These are phyloP conservation scores for Lizonia empirigonia DNA, from an alignment of 2,329 filamentous ascomycete species.

Conservation along the genomic window DNA sequence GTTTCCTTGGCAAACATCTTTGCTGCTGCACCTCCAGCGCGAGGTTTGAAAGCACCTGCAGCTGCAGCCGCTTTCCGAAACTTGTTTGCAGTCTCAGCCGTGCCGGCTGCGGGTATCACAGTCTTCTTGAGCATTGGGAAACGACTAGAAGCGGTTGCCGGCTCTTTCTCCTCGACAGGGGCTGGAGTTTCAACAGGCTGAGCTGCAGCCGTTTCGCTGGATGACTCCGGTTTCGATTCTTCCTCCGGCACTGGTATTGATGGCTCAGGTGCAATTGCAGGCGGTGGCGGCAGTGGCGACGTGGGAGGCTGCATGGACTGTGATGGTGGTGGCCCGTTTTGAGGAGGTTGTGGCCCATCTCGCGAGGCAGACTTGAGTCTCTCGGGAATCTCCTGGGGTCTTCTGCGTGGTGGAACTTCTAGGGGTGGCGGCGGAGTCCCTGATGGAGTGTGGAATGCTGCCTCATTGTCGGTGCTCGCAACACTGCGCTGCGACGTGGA, in stretches of 20 bases:
- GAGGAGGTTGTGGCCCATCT: constrained; percentile 13
- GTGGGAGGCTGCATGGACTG: constrained; percentile 32
- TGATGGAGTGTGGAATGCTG: constrained; percentile 33
- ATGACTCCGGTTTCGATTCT: constrained; percentile 24
- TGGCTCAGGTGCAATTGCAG: constrained; percentile 17
- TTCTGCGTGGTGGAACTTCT: constrained; percentile 31
- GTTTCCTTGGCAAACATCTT: constrained; percentile 67
- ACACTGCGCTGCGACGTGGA: constrained; percentile 34
- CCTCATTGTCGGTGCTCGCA: constrained; percentile 30
- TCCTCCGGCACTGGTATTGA: constrained; percentile 19
- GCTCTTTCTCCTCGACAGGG: constrained; percentile 52
- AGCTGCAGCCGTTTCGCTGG: constrained; percentile 12
- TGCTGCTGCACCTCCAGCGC: constrained; percentile 84
- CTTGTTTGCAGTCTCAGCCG: constrained; percentile 72
- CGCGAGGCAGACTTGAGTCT: constrained; percentile 29
- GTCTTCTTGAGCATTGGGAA: constrained; percentile 91
- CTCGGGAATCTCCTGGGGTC: constrained; percentile 39
- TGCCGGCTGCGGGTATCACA: constrained; percentile 55
- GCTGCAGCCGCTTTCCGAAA: constrained; percentile 78
- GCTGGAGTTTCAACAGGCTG: constrained; percentile 10
- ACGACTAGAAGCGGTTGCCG: constrained; percentile 62
- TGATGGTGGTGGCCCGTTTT: constrained; percentile 15
- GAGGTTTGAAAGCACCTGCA: constrained; percentile 79
- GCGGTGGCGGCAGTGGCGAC: constrained; percentile 34
- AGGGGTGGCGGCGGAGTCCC: constrained; percentile 33